Evolutionary conservation across 768 basidiomycete species (phyloP).

Genomic region (Gelatoporia subvermispora): DNA sequence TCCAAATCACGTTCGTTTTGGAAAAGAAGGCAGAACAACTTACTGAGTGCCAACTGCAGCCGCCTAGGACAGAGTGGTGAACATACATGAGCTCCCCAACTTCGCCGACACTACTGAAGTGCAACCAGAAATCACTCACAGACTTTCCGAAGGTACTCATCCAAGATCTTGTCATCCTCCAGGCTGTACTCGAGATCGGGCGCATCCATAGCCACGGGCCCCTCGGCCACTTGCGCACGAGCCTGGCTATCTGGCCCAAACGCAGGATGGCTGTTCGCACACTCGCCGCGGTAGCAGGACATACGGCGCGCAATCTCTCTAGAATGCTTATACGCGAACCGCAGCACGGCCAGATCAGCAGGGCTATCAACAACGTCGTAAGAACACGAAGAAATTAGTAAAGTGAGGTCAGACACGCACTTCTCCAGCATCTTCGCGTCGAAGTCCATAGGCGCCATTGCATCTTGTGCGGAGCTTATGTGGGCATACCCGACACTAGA

Average conservation of each 20-base stretch:
- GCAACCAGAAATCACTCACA: background rate
- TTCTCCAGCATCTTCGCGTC: slow-evolving; percentile 40
- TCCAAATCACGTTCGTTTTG: background rate
- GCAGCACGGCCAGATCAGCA: slow-evolving; percentile 34
- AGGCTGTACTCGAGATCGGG: slow-evolving; percentile 26
- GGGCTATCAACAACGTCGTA: background rate
- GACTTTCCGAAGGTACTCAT: slow-evolving; percentile 18
- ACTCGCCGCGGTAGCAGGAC: slow-evolving; percentile 32
- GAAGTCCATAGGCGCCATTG: slow-evolving; percentile 39
- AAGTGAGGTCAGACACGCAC: slow-evolving; percentile 26
- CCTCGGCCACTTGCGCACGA: slow-evolving; percentile 5
- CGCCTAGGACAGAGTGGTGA: too few species aligned
- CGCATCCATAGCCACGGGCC: slow-evolving; percentile 21
- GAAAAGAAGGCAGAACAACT: background rate
- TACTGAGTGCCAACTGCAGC: slow-evolving; percentile 33
- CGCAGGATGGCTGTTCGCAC: slow-evolving; percentile 19
- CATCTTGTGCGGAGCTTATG: slow-evolving; percentile 37
- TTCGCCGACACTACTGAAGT: too few species aligned
- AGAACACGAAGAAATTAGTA: background rate
- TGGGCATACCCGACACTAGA: slow-evolving; percentile 44
- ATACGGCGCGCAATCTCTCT: slow-evolving; percentile 56
- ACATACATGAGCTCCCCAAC: too few species aligned
- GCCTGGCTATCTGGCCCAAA: slow-evolving; percentile 28
- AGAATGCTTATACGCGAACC: slow-evolving; percentile 49
- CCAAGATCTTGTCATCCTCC: slow-evolving; percentile 31